phyloP scores from a whole-genome alignment of 768 basidiomycete species.

The Pisolithus sp. region DNA sequence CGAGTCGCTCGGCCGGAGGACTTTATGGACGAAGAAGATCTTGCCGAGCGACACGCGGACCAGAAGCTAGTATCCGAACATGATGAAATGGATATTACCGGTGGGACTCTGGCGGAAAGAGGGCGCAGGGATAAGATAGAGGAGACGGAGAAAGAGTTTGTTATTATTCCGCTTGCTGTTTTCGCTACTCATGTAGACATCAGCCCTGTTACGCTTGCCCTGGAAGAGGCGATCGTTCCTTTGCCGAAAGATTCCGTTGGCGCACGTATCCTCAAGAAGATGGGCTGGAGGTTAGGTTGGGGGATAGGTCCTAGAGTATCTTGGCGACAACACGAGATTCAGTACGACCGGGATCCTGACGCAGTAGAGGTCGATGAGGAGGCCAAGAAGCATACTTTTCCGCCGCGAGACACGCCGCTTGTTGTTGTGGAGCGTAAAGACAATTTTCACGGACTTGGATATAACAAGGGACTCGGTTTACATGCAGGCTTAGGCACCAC shows the following conservation, averaged over 20 bases:
- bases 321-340: slow-evolving; percentile 63
- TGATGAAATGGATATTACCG: slow-evolving; percentile 67
- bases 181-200: slow-evolving; percentile 1
- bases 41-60: slow-evolving; percentile 73
- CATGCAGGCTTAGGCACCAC: slow-evolving; percentile 48
- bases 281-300: slow-evolving; percentile 93
- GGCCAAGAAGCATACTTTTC: slow-evolving; percentile 80
- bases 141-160: slow-evolving; percentile 37
- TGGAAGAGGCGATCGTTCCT: slow-evolving; percentile 64
- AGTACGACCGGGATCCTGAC: slow-evolving; percentile 47
- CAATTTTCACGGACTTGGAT: slow-evolving; percentile 78
- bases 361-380: slow-evolving; percentile 64
- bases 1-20: slow-evolving; percentile 71
- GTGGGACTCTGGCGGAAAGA: slow-evolving; percentile 47
- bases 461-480: slow-evolving; percentile 56
- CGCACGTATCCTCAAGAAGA: slow-evolving; percentile 81
- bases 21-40: slow-evolving; percentile 99
- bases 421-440: slow-evolving; percentile 63
- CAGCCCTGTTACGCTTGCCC: slow-evolving; percentile 57
- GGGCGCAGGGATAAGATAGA: slow-evolving; percentile 27
- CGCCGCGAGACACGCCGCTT: slow-evolving; percentile 72
- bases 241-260: slow-evolving; percentile 77
- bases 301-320: slow-evolving; percentile 90
- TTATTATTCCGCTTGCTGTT: background rate
- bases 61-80: slow-evolving; percentile 72